Evolutionary conservation across 2,329 filamentous ascomycete genomes (phyloP), one percentile per base, ranked within the genome.

Genomic region (Paracorniculantispora psalliotae): DNA sequence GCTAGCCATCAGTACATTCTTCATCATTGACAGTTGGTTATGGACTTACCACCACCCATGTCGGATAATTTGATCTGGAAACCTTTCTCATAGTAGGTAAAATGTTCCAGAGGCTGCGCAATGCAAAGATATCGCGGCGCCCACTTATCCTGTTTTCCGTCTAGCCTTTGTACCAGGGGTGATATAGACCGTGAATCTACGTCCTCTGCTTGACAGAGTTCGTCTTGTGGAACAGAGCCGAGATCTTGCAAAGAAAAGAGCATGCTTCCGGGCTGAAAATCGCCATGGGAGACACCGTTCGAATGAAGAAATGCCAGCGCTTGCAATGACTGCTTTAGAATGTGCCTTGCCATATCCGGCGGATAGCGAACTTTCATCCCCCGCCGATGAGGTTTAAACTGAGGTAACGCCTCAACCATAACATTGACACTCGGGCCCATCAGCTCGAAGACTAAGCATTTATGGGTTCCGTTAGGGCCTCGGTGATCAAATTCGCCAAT

Each of bases 211-310:
- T 71, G 68, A 10, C 61, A 57, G n/a, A 69, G 61, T 23, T 33
- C 39, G 12, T 67, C 62, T 53, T 69, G 65, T 15, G 67, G 56
- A 49, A 56, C 43, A 19, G 59, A 63, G 53, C 68, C 60, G 43
- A 74, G 67, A 56, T 69, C 54, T 44, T 65, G n/a, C 44, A 72
- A 63, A 44, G 64, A 37, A 56, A 74, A 73, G 46, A 75, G 69
- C 60, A 74, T 67, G 61, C 74, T 74, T 44, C 71, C 72, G 15
- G 71, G 71, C 48, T 73, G 71, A 30, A 74, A 67, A 50, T 74
- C 75, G 62, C 75, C 73, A 66, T 79, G 73, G 39, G 69, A 68
- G 61, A 78, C 70, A 21, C 69, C 68, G 35, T 71, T 67, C 41
- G 70, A 60, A 54, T 78, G 74, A n/a, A 79, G 65, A 62, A 67